These are phyloP conservation scores for Tricharina praecox DNA, from an alignment of 495 filamentous ascomycete genomes.

Conservation along the genomic window DNA sequence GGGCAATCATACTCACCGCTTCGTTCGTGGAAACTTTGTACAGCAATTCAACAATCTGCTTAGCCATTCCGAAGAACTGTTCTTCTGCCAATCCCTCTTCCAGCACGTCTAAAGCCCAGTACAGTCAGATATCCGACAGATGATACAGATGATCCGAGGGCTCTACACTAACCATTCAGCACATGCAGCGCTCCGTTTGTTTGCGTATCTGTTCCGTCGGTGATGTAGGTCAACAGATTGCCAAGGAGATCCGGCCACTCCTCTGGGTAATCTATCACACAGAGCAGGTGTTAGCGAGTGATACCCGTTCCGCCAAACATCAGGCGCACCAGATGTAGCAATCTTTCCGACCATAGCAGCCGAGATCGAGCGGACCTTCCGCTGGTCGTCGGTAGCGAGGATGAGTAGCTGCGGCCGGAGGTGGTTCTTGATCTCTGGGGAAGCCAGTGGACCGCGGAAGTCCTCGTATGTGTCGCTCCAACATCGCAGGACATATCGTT, in stretches of 20 bases:
- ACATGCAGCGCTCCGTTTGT: constrained; percentile 61
- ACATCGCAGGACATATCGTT: constrained; percentile 58
- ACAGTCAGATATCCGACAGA: constrained; percentile 34
- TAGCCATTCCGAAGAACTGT: constrained; percentile 77
- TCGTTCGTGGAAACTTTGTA: constrained; percentile 67
- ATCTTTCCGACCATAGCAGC: constrained; percentile 92
- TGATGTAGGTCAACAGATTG: constrained; percentile 58
- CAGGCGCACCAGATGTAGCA: constrained; percentile 37
- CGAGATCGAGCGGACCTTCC: constrained; percentile 70
- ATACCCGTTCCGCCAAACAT: not conserved
- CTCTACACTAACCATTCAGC: constrained; percentile 15
- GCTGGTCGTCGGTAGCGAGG: constrained; percentile 64
- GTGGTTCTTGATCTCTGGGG: constrained; percentile 52
- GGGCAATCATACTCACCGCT: constrained; percentile 15
- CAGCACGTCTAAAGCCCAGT: constrained; percentile 59
- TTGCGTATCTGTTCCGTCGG: constrained; percentile 51
- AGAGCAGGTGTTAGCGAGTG: not conserved
- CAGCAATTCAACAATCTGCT: constrained; percentile 63
- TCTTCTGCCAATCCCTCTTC: constrained; percentile 85
- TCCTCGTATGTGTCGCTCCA: constrained; percentile 45
- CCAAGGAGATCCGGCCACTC: constrained; percentile 79
- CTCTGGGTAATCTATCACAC: constrained; percentile 65
- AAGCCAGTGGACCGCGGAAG: constrained; percentile 48
- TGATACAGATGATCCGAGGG: not conserved
- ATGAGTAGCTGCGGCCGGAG: constrained; percentile 53